These are phyloP conservation scores for Hypoxylon trugodes DNA, from an alignment of 495 filamentous ascomycete genomes.

Conservation along the genomic window DNA sequence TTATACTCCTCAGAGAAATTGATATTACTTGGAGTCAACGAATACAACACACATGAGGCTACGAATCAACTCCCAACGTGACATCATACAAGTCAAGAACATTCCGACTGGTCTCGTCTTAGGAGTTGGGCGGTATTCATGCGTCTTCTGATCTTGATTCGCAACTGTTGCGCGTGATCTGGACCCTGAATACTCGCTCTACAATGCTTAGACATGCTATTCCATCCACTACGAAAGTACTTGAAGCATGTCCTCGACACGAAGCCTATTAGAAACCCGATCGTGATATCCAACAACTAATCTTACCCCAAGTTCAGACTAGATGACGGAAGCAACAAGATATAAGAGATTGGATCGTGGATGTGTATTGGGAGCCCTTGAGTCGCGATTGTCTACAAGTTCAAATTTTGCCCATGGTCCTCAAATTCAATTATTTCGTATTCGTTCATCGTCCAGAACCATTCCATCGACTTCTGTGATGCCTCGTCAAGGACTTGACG, in stretches of 20 bases:
- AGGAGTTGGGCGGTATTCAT: not conserved
- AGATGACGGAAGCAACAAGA: constrained; percentile 17
- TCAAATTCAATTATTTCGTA: constrained; percentile 24
- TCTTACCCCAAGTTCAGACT: not conserved
- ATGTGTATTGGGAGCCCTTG: constrained; percentile 7
- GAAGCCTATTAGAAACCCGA: not conserved
- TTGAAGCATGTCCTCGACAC: not conserved
- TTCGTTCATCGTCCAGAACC: constrained; percentile 2
- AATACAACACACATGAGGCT: too few species aligned
- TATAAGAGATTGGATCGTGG: constrained; percentile 18
- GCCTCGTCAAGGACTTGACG: not conserved
- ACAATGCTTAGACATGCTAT: not conserved
- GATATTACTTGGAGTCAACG: too few species aligned
- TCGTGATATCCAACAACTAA: not conserved
- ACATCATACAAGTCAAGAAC: not conserved
- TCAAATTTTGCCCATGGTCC: constrained; percentile 1
- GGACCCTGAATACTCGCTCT: not conserved
- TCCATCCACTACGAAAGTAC: not conserved
- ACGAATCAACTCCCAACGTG: too few species aligned
- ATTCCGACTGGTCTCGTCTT: not conserved
- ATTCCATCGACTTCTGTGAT: not conserved
- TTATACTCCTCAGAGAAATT: too few species aligned
- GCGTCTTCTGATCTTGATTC: constrained; percentile 8
- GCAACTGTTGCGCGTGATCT: constrained; percentile 6
- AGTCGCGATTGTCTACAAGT: constrained; percentile 12